A percentile compares a stretch with the other conserved stretches of the same genome.
These are phyloP conservation scores for Fusarium stilboides DNA, from an alignment of 2,329 filamentous ascomycete genomes.

Conservation along the genomic window DNA sequence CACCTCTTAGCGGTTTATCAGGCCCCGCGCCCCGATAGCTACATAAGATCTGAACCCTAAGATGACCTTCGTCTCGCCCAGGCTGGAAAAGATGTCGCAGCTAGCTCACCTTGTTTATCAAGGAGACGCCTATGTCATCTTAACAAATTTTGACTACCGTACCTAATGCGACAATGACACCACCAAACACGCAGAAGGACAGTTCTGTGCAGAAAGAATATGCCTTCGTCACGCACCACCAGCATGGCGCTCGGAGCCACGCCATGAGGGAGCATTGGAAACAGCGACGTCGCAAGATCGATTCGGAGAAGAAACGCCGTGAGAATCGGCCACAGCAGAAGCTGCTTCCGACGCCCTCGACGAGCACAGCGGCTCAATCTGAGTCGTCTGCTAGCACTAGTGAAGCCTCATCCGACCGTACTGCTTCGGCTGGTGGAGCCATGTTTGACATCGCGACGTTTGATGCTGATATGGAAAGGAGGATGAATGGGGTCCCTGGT, in stretches of 20 bases:
- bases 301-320: constrained; percentile 9
- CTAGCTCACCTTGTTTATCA: no score
- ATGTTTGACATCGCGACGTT: not conserved
- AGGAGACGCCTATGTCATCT: no score
- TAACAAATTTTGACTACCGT: no score
- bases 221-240: not conserved
- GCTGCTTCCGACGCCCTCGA: constrained; percentile 3
- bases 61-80: no score
- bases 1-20: no score
- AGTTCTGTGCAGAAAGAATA: constrained; percentile 7
- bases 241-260: constrained; percentile 49
- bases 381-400: not conserved
- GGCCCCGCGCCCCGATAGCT: no score
- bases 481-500: constrained; percentile 6
- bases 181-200: constrained; percentile 2
- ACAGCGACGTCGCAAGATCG: constrained; percentile 44
- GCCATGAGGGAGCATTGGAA: constrained; percentile 57
- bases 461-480: not conserved
- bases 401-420: not conserved
- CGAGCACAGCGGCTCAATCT: not conserved
- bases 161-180: constrained; percentile 2
- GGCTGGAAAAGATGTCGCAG: no score
- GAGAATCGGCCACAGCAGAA: constrained; percentile 21
- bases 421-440: not conserved
- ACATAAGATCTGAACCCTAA: no score